phyloP scores from a whole-genome alignment of 331 rosid genomes.

The Acacia concinna region DNA sequence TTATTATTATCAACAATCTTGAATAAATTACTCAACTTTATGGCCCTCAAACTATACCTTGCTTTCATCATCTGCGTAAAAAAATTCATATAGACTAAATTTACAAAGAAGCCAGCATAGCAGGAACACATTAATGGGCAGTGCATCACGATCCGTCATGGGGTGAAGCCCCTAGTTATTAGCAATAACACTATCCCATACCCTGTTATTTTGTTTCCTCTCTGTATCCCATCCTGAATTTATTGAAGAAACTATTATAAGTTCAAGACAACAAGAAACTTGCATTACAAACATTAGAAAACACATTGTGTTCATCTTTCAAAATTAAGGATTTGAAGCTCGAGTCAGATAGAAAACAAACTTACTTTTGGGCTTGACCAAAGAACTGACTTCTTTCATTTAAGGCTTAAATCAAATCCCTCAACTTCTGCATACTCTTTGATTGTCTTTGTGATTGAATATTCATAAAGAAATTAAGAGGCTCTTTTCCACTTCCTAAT shows the following conservation, averaged over 20 bases:
- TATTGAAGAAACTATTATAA: background rate
- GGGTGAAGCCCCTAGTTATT: too few relatives aligned
- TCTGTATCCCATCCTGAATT: background rate
- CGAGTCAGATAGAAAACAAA: background rate
- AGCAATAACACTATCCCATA: background rate
- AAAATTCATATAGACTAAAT: too few relatives aligned
- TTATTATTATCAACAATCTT: too few relatives aligned
- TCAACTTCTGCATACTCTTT: slow-evolving; percentile 44
- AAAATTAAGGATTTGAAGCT: background rate
- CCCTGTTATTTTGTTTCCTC: background rate
- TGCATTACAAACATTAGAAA: background rate
- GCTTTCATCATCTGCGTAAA: too few relatives aligned
- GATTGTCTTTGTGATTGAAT: slow-evolving; percentile 1
- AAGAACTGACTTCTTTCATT: slow-evolving; percentile 71
- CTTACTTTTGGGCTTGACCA: slow-evolving; percentile 58
- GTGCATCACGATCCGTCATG: too few relatives aligned
- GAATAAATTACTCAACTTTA: too few relatives aligned
- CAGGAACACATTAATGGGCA: too few relatives aligned
- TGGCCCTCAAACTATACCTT: too few relatives aligned
- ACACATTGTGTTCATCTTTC: background rate
- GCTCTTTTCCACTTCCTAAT: slow-evolving; percentile 48
- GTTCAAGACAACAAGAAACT: background rate
- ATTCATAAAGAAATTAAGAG: slow-evolving; percentile 61
- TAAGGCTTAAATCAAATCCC: slow-evolving; percentile 76
- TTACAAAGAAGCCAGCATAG: too few relatives aligned